Conservation (phyloP, 768 basidiomycete species). For the Xerocomellus intermedius region DNA sequence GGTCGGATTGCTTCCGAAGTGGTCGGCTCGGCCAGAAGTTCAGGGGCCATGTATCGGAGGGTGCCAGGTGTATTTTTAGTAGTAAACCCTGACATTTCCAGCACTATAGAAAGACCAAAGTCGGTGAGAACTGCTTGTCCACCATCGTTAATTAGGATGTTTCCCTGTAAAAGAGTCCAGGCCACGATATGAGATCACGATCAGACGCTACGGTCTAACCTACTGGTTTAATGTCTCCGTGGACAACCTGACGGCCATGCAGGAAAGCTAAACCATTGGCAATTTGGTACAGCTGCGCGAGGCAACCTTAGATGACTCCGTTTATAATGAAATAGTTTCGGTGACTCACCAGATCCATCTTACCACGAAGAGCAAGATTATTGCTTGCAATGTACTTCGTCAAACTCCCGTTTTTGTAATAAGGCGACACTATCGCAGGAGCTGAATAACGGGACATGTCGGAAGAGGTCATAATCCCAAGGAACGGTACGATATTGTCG, state of each 20-base stretch:
- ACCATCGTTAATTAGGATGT: conserved; percentile 35
- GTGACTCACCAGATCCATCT: conserved; percentile 24
- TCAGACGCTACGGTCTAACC: conserved; percentile 3
- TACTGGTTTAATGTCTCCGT: conserved; percentile 41
- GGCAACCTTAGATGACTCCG: neutral
- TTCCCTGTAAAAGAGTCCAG: conserved; percentile 27
- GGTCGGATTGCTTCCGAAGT: conserved; percentile 16
- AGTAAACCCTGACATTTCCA: conserved; percentile 38
- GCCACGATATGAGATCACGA: neutral
- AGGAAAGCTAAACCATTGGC: conserved; percentile 24
- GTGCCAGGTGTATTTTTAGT: conserved; percentile 36
- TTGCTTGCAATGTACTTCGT: conserved; percentile 12
- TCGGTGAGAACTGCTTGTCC: conserved; percentile 36
- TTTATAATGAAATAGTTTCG: neutral
- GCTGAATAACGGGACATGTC: conserved; percentile 15
- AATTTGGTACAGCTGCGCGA: conserved; percentile 20
- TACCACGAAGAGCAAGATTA: conserved; percentile 6
- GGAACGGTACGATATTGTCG: conserved; percentile 25
- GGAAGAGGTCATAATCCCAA: conserved; percentile 19
- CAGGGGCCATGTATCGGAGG: conserved; percentile 40
- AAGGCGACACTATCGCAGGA: conserved; percentile 28
- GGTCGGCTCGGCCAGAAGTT: conserved; percentile 26
- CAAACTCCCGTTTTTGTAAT: conserved; percentile 25
- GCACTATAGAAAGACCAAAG: conserved; percentile 40
- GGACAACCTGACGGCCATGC: conserved; percentile 26